These are phyloP conservation scores for Hymenoscyphus fructigenus DNA, from an alignment of 2,329 filamentous ascomycete species.

Conservation along the genomic window DNA sequence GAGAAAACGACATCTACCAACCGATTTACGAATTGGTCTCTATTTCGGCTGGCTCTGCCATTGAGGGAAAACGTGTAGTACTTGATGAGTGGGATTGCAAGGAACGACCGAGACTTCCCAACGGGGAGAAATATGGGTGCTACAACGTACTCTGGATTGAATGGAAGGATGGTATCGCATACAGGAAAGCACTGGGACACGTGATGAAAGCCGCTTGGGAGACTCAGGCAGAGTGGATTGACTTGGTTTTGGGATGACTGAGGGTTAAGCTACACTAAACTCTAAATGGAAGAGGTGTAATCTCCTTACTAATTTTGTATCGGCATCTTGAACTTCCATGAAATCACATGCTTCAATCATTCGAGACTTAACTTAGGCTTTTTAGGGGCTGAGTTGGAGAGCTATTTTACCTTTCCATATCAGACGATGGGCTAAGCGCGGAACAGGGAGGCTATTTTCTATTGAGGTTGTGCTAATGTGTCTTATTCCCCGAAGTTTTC, in stretches of 20 bases:
- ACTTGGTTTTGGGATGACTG: background rate
- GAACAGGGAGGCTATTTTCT: no score
- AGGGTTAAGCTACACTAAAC: no score
- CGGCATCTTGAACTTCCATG: no score
- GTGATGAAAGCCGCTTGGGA: constrained; percentile 5
- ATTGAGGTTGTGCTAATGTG: no score
- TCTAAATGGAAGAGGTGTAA: no score
- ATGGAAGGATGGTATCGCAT: background rate
- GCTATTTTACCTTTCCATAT: no score
- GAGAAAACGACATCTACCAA: background rate
- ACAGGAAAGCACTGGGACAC: background rate
- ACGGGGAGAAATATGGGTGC: background rate
- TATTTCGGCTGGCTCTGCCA: background rate
- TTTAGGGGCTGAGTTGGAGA: no score
- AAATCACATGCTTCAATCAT: no score
- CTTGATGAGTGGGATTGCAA: background rate
- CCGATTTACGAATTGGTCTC: background rate
- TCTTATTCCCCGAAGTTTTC: no score
- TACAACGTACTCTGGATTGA: constrained; percentile 7
- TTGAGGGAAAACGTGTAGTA: background rate
- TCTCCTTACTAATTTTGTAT: no score
- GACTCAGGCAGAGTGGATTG: background rate
- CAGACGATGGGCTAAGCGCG: no score
- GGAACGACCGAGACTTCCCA: background rate
- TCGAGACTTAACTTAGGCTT: no score